Evolutionary conservation across 805 yeast species (phyloP), one percentile per base, ranked within the genome.

Genomic region (Yamadazyma scolyti): DNA sequence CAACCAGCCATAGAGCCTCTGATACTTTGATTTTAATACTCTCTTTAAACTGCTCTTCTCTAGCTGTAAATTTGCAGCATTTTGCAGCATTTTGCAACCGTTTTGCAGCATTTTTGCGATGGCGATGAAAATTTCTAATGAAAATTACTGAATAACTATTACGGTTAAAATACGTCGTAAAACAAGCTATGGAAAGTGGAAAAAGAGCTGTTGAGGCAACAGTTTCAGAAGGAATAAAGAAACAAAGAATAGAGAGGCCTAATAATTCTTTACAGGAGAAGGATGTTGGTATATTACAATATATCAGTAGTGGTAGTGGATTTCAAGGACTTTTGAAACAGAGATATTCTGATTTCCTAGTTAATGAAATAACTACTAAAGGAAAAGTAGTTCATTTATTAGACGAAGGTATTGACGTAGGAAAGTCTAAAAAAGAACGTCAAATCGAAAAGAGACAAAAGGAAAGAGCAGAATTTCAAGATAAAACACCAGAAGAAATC

Each of bases 331-430:
- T 73, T 9, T 66, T 93, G 46, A 93, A 93, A 56, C 95, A 85
- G 50, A 68, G 96, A 39, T 89, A 88, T 58, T 81, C 95, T 9
- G 99, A 93, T 54, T 93, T 93, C 54, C 71, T 86, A 51, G 99
- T 93, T 26, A 86, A 88, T 56, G 99, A 93, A 56, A 82, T 93
- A 34, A 82, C 70, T 38, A 45, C 59, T 18, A 60, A 74, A 14
- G 94, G 85, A 1, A 58, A 73, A 2, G 95, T 88, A 2, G 73
- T 89, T 9, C 89, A 80, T 53, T 65, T 93, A 39, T 53, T 61
- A 7, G 96, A 89, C 48, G 74, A 77, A 32, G 96, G 97, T 4
- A 62, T 82, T 25, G 65, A 68, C 28, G 33, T 57, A 27, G 70
- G 70, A 5, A 54, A 56, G 27, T 55, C 66, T 32, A 69, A 59